Conservation (phyloP, 768 basidiomycete species). For the Russula lepida region DNA sequence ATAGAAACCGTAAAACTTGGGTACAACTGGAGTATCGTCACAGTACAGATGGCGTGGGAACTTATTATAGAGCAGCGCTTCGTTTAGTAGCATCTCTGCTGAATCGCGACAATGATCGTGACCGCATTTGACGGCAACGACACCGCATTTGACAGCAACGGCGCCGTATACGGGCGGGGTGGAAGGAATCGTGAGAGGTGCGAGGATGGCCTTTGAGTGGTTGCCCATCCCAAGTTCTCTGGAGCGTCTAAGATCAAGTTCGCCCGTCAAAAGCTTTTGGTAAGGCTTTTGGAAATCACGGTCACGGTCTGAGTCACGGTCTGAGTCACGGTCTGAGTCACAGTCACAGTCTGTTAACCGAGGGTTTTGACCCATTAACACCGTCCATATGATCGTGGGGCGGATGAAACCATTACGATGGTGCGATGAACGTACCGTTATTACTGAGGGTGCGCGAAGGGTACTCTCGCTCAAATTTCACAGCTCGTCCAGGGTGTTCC, state of each 20-base stretch:
- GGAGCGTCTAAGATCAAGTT: slow-evolving; percentile 37
- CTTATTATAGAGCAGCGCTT: slow-evolving; percentile 38
- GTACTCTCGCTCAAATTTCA: neutral
- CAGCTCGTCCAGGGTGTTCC: no score
- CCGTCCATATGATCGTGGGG: neutral
- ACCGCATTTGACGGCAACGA: no score
- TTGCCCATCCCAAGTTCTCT: slow-evolving; percentile 37
- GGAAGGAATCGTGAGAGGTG: slow-evolving; percentile 46
- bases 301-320: no score
- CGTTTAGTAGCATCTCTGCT: slow-evolving; percentile 25
- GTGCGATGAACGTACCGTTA: neutral
- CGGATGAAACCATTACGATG: no score
- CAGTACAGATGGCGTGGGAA: slow-evolving; percentile 41
- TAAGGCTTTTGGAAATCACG: neutral
- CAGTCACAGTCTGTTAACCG: no score
- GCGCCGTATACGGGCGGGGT: neutral
- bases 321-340: no score
- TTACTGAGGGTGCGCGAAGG: neutral
- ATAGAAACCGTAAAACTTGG: slow-evolving; percentile 62
- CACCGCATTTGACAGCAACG: no score
- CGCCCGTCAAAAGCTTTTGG: neutral
- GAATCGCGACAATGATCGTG: neutral
- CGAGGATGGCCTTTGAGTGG: slow-evolving; percentile 46
- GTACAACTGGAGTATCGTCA: slow-evolving; percentile 47
- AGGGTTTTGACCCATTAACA: neutral